These are phyloP conservation scores for Parascedosporium putredinis DNA, from an alignment of 2,329 filamentous ascomycete species.

Conservation along the genomic window DNA sequence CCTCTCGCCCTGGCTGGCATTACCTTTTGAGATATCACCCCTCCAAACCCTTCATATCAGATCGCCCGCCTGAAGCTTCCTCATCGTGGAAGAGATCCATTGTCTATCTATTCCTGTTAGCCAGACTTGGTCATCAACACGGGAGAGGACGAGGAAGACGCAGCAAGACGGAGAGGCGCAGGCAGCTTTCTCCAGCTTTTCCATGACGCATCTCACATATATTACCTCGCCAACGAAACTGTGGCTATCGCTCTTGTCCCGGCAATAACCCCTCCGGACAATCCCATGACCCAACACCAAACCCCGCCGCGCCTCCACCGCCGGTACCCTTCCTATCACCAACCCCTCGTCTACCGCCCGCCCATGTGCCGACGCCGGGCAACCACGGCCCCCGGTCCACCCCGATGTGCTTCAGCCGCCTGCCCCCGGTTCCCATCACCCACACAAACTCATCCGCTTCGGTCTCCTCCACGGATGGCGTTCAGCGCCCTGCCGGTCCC, in stretches of 20 bases:
- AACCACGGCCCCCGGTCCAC: background rate
- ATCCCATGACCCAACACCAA: background rate
- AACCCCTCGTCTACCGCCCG: background rate
- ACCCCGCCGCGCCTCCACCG: background rate
- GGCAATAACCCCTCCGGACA: background rate
- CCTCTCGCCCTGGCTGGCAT: background rate
- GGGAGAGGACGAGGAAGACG: no score
- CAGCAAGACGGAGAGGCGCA: background rate
- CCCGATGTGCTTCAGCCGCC: conserved; percentile 9
- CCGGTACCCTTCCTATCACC: background rate
- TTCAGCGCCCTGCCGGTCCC: background rate
- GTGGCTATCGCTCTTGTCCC: background rate
- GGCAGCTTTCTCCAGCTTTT: background rate
- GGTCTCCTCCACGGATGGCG: background rate
- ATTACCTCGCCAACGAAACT: background rate
- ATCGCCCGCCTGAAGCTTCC: background rate
- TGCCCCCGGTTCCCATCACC: background rate
- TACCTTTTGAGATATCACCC: background rate
- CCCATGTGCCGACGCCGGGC: background rate
- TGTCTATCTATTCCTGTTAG: no score
- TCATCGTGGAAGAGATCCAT: no score
- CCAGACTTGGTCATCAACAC: no score
- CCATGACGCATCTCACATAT: background rate
- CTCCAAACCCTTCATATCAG: background rate
- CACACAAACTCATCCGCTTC: background rate